phyloP scores from a whole-genome alignment of 331 rosid genomes.

The Arachis monticola region DNA sequence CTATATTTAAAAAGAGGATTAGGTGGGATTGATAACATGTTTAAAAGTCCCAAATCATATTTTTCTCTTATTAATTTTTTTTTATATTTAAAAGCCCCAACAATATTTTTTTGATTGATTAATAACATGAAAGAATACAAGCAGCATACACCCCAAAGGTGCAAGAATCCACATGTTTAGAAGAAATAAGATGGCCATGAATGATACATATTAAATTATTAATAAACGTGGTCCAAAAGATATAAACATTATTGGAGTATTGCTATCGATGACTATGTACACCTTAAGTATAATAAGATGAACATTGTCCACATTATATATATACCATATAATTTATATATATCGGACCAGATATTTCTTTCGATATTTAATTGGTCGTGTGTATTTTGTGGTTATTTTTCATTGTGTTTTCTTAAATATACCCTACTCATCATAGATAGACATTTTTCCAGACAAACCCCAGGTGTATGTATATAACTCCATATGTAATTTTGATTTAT shows the following conservation, averaged over 20 bases:
- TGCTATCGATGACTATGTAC: background rate
- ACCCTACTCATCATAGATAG: too few species aligned
- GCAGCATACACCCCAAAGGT: background rate
- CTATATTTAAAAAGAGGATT: too few species aligned
- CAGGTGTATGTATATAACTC: too few species aligned
- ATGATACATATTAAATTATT: background rate
- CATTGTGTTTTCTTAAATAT: background rate
- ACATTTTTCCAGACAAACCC: too few species aligned
- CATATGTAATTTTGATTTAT: too few species aligned
- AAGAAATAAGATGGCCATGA: background rate
- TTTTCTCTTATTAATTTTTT: too few species aligned
- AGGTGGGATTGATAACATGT: too few species aligned
- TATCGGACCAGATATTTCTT: conserved; percentile 1
- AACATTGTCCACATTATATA: background rate
- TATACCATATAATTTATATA: too few species aligned
- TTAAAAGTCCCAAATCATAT: too few species aligned
- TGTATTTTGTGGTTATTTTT: conserved; percentile 18
- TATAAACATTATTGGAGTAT: background rate
- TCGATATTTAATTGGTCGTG: background rate
- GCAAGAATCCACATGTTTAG: background rate
- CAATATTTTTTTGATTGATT: too few species aligned
- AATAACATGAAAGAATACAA: background rate
- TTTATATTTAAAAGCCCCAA: background rate
- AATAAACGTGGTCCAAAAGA: background rate
- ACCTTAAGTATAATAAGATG: background rate